Evolutionary conservation across 257 asterid species (phyloP).

Genomic region (Ocimum tenuiflorum): DNA sequence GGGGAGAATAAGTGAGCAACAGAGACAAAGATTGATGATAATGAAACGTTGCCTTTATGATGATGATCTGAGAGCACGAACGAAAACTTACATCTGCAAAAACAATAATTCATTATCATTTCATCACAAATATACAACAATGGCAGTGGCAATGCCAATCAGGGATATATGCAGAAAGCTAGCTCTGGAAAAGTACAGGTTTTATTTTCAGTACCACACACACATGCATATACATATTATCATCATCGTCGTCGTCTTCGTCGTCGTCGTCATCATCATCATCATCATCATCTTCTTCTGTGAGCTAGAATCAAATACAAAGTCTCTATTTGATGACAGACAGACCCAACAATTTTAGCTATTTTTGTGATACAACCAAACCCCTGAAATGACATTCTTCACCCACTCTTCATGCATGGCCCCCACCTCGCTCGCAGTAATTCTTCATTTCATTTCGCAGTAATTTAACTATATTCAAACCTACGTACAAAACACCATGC

Average conservation of each 20-base stretch:
- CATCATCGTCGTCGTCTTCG: background rate
- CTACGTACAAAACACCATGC: too few species aligned
- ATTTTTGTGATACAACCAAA: constrained; percentile 35
- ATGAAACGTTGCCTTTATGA: background rate
- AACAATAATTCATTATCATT: background rate
- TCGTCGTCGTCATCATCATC: too few species aligned
- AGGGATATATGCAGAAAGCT: constrained; percentile 16
- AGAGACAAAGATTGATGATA: background rate
- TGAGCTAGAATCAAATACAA: too few species aligned
- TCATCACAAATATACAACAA: background rate
- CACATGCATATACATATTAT: background rate
- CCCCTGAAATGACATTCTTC: constrained; percentile 37
- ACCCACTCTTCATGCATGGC: constrained; percentile 25
- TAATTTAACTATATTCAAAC: background rate
- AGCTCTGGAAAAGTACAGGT: constrained; percentile 18
- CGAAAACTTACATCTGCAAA: background rate
- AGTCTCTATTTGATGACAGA: background rate
- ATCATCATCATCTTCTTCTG: background rate
- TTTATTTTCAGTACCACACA: constrained; percentile 1
- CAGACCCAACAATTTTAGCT: constrained; percentile 19
- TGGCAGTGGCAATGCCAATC: background rate
- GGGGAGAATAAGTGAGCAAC: too few species aligned
- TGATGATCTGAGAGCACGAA: background rate
- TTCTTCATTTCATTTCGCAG: background rate
- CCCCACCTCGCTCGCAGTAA: constrained; percentile 20